These are phyloP conservation scores for Hypomontagnella monticulosa DNA, from an alignment of 495 filamentous ascomycete genomes.

Conservation along the genomic window DNA sequence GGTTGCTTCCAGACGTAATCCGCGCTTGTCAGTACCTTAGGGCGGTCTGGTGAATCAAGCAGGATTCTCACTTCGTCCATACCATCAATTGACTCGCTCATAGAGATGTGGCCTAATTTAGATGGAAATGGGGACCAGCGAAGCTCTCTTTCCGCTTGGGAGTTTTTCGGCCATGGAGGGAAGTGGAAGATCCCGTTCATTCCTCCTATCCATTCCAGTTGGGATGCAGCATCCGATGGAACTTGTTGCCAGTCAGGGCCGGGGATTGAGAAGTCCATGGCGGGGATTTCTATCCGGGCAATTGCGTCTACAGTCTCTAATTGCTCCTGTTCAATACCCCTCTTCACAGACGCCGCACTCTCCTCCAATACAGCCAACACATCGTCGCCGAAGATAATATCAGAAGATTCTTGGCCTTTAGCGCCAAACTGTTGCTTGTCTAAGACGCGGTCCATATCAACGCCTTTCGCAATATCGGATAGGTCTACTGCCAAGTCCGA, in stretches of 20 bases:
- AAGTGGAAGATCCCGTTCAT: constrained; percentile 37
- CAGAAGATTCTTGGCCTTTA: not conserved
- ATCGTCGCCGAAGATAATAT: constrained; percentile 50
- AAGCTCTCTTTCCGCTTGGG: constrained; percentile 55
- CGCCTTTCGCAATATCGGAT: constrained; percentile 5
- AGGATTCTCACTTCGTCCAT: constrained; percentile 42
- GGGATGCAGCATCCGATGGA: constrained; percentile 27
- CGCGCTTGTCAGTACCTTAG: constrained; percentile 48
- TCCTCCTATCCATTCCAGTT: constrained; percentile 48
- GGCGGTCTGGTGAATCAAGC: constrained; percentile 26
- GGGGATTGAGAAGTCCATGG: constrained; percentile 68
- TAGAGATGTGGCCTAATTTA: constrained; percentile 45
- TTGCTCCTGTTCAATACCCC: constrained; percentile 67
- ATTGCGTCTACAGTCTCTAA: constrained; percentile 67
- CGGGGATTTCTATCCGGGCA: constrained; percentile 64
- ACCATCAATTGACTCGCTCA: constrained; percentile 46
- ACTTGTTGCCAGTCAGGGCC: constrained; percentile 63
- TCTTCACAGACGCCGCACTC: constrained; percentile 53
- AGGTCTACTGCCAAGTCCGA: constrained; percentile 21
- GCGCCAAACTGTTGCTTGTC: not conserved
- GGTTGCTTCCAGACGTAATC: constrained; percentile 62
- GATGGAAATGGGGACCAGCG: constrained; percentile 58
- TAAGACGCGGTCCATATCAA: constrained; percentile 36
- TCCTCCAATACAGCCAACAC: constrained; percentile 56
- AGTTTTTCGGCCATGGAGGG: constrained; percentile 54